Conservation (phyloP, 371 early-diverging fungal genomes). For the Cokeromyces recurvatus region DNA sequence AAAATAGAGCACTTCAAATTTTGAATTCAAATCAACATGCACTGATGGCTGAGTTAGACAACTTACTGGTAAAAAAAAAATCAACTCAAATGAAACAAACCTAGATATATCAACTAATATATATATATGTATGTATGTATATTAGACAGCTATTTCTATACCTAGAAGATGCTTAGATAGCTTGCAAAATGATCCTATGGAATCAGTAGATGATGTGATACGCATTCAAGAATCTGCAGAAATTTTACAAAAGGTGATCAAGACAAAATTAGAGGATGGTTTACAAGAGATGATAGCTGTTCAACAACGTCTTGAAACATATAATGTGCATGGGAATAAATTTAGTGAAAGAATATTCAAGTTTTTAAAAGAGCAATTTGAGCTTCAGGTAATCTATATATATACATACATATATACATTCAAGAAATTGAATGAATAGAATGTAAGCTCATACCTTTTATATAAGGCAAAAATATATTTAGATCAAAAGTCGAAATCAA, state of each 20-base stretch:
- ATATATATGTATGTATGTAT: no score
- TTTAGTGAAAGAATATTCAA: slow-evolving; percentile 80
- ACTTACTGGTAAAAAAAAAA: slow-evolving; percentile 53
- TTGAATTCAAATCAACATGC: slow-evolving; percentile 82
- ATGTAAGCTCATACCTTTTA: not conserved
- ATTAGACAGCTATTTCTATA: slow-evolving; percentile 38
- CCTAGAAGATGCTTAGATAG: slow-evolving; percentile 43
- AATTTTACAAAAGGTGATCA: slow-evolving; percentile 73
- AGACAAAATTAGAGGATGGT: slow-evolving; percentile 68
- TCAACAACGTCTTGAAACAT: slow-evolving; percentile 74
- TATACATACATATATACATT: no score
- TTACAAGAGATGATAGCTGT: slow-evolving; percentile 72
- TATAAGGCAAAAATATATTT: slow-evolving; percentile 49
- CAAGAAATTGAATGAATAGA: not conserved
- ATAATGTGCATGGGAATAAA: slow-evolving; percentile 69
- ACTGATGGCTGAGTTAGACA: slow-evolving; percentile 79
- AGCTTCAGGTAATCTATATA: slow-evolving; percentile 48
- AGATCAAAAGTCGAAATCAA: slow-evolving; percentile 45
- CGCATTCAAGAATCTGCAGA: slow-evolving; percentile 78
- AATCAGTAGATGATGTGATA: slow-evolving; percentile 69
- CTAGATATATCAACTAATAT: not conserved
- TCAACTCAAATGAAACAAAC: no score
- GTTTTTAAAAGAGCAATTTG: slow-evolving; percentile 66
- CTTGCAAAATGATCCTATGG: slow-evolving; percentile 80
- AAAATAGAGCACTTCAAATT: slow-evolving; percentile 87